Base-by-base conservation (phyloP, 257 asterid genomes). In the Eustoma russellianum region DNA sequence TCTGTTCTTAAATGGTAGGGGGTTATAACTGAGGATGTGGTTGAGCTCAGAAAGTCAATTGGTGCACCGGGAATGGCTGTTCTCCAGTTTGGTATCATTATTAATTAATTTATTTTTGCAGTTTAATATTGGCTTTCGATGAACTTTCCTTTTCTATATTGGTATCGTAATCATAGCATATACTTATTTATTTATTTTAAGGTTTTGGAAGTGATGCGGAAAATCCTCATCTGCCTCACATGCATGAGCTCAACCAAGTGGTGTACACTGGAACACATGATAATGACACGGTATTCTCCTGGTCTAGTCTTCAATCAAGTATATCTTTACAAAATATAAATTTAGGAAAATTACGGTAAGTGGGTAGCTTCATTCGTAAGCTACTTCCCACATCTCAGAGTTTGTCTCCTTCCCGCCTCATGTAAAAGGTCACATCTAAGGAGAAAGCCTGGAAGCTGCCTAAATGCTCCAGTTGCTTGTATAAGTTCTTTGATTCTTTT, bases 31-130 rank as follows among this genome's bases (percentile, higher is more conserved):
- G 85, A 80, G 70, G 98, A 92, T 52, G 97, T 92, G 48, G 93
- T 92, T 71, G 81, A 77, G 72, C 95, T 92, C 53, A 72, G 98
- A 67, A 81, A 70, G 74, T 85, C 92, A 57, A 87, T 88, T 47
- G 86, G 85, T 48, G 98, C 95, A 65, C 98, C 97, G 59, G 97
- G 98, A 63, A 92, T 92, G 98, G 97, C 98, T 9, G 97, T 88
- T 60, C 90, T 92, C 70, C 97, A 92, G 74, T 92, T 92, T 79
- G 98, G 98, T 88, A 83, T 53, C 55, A 59, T 35, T 47, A 33
- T 46, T 41, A 33, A 46, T 75, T 48, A 44, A 65, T 9, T 56
- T 48, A 41, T 53, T 48, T 28, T 15, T 41, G 33, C 57, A 17
- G 30, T 57, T 47, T 60, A 44, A 38, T 52, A 24, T 8, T 17